Conservation (phyloP, 2,329 filamentous ascomycete species). For the Pseudogymnoascus sp. region DNA sequence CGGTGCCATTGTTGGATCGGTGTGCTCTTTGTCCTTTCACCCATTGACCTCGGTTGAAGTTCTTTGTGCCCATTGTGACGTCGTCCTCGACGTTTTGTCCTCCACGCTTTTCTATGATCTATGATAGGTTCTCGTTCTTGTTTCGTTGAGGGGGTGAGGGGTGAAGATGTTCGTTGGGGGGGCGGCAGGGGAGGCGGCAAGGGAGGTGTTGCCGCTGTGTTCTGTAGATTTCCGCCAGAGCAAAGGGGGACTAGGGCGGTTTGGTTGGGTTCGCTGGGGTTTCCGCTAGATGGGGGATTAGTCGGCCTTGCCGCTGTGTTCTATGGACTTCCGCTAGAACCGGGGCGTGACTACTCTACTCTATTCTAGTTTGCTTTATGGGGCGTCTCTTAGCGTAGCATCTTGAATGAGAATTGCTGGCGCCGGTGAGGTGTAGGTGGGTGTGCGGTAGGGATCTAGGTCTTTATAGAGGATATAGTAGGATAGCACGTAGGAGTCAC, state of each 20-base stretch:
- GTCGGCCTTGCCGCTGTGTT: constrained; percentile 25
- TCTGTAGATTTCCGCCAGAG: constrained; percentile 22
- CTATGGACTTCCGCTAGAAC: constrained; percentile 25
- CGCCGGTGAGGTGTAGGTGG: not conserved
- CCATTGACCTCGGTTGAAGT: not conserved
- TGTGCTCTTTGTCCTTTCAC: not conserved
- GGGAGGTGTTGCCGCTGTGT: constrained; percentile 27
- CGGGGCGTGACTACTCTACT: no score
- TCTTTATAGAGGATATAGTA: not conserved
- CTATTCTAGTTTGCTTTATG: not conserved
- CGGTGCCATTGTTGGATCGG: not conserved
- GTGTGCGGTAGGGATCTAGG: not conserved
- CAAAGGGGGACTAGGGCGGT: not conserved
- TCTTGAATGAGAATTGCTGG: not conserved
- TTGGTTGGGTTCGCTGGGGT: no score
- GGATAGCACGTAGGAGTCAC: not conserved
- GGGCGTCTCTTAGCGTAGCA: not conserved
- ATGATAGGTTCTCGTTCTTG: not conserved
- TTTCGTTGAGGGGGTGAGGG: not conserved
- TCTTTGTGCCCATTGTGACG: not conserved
- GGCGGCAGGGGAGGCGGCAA: constrained; percentile 14
- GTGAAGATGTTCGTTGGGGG: not conserved
- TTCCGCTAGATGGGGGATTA: constrained; percentile 17
- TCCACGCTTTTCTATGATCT: not conserved
- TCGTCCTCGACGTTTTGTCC: not conserved